phyloP scores from a whole-genome alignment of 2,329 filamentous ascomycete species.

The Albifimbria verrucaria region DNA sequence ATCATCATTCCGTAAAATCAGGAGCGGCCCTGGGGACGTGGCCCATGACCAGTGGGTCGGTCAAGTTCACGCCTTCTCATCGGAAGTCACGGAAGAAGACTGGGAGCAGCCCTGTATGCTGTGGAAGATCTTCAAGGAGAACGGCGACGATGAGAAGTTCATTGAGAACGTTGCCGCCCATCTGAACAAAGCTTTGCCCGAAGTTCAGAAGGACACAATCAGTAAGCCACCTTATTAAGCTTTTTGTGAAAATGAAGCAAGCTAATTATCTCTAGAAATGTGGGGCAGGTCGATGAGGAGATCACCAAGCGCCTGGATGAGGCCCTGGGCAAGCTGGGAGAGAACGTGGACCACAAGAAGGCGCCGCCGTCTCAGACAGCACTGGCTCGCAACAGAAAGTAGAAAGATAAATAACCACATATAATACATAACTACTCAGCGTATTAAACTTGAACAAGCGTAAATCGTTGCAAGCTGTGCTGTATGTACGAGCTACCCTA shows the following conservation, averaged over 20 bases:
- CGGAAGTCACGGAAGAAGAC: neutral
- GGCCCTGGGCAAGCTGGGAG: neutral
- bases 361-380: neutral
- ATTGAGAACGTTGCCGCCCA: neutral
- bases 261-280: neutral
- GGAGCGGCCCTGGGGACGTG: neutral
- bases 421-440: too few species aligned
- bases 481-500: too few species aligned
- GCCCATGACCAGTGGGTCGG: slow-evolving; percentile 1
- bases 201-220: neutral
- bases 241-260: neutral
- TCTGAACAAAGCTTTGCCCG: neutral
- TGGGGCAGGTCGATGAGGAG: neutral
- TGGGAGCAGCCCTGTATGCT: neutral
- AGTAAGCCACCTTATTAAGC: neutral
- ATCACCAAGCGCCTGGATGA: neutral
- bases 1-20: neutral
- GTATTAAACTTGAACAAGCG: too few species aligned
- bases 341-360: neutral
- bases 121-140: slow-evolving; percentile 1
- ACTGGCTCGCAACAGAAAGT: neutral
- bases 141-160: neutral
- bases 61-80: neutral
- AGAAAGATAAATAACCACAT: too few species aligned
- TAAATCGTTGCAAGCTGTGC: too few species aligned